Evolutionary conservation across 2,329 filamentous ascomycete species (phyloP).

Genomic region (Pseudogymnoascus sp.): DNA sequence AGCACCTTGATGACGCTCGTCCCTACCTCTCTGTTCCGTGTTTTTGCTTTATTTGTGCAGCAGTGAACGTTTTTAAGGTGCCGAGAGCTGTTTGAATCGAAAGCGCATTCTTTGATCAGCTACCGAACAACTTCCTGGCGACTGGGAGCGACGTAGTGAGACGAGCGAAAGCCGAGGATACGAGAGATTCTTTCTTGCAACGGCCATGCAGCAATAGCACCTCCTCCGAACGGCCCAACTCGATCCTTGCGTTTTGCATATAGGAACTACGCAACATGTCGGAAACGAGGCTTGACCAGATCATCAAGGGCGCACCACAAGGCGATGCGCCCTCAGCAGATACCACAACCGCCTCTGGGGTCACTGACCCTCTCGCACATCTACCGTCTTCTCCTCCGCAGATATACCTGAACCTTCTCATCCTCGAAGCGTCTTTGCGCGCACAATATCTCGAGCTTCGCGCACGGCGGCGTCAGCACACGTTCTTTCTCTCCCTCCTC

Average conservation of each 20-base stretch:
- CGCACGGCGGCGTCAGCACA: slow-evolving; percentile 81
- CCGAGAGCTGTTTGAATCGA: background rate
- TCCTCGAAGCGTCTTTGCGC: slow-evolving; percentile 88
- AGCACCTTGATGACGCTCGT: background rate
- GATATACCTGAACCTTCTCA: slow-evolving; percentile 96
- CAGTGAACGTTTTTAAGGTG: background rate
- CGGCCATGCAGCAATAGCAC: slow-evolving; percentile 3
- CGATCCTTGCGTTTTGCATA: background rate
- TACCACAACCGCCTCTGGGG: slow-evolving; percentile 27
- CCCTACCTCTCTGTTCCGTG: background rate
- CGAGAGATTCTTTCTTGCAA: background rate
- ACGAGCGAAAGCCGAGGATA: background rate
- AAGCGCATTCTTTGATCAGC: background rate
- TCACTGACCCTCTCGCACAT: slow-evolving; percentile 31
- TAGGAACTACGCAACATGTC: background rate
- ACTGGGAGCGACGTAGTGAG: background rate
- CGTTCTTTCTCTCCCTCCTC: slow-evolving; percentile 79
- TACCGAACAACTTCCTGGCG: background rate
- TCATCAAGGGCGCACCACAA: slow-evolving; percentile 82
- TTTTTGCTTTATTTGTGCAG: background rate
- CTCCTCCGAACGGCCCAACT: background rate
- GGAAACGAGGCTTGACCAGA: slow-evolving; percentile 50
- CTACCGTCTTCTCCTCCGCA: slow-evolving; percentile 30
- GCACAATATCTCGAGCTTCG: slow-evolving; percentile 88
- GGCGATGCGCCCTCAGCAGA: slow-evolving; percentile 40